Percentiles rank a stretch among this genome's conserved stretches.
phyloP scores from a whole-genome alignment of 768 basidiomycete species.

The Lentinus tigrinus region DNA sequence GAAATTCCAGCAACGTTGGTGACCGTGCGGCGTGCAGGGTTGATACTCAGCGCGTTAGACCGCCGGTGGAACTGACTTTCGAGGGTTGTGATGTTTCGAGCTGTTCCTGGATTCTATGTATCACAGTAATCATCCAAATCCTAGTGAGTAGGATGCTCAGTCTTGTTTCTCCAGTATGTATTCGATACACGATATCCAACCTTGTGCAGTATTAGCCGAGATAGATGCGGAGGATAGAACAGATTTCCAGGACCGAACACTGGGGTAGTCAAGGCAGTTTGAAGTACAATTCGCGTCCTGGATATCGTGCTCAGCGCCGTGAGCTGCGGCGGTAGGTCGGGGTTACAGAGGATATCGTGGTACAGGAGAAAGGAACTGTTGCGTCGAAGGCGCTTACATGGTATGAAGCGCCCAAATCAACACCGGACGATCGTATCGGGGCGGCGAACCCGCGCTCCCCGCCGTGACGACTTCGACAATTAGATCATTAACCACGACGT shows the following conservation, averaged over 20 bases:
- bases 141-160: neutral
- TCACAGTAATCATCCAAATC: neutral
- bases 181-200: neutral
- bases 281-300: neutral
- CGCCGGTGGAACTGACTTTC: neutral
- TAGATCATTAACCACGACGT: neutral
- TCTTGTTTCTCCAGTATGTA: neutral
- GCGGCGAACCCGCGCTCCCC: neutral
- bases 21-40: neutral
- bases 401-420: neutral
- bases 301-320: neutral
- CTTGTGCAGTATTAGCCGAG: neutral
- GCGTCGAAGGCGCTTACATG: conserved; percentile 1
- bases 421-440: neutral
- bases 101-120: neutral
- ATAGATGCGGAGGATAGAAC: neutral
- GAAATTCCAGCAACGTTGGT: no score
- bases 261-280: no score
- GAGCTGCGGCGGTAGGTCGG: neutral
- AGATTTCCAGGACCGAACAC: neutral
- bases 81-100: neutral
- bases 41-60: neutral
- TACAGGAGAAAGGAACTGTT: neutral
- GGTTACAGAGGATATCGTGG: neutral
- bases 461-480: conserved; percentile 3